A percentile compares a stretch with the other conserved stretches of the same genome.
These are phyloP conservation scores for Schizosaccharomyces versatilis DNA, from an alignment of 1,139 yeast species.

Conservation along the genomic window DNA sequence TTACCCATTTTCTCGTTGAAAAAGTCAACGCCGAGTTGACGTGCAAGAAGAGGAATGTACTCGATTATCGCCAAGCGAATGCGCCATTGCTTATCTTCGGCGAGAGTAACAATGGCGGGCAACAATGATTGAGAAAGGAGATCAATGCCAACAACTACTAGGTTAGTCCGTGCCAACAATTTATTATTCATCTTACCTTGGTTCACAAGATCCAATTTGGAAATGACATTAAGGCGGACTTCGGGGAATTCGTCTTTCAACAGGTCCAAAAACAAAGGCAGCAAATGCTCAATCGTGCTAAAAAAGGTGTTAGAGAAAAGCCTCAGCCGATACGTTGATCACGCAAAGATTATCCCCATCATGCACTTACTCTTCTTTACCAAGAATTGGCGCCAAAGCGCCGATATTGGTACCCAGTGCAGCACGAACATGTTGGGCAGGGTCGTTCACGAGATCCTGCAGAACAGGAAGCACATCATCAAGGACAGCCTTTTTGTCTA, in stretches of 20 bases:
- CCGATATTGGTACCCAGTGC: slow-evolving; percentile 79
- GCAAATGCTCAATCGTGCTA: slow-evolving; percentile 47
- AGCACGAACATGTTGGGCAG: slow-evolving; percentile 79
- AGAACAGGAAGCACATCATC: slow-evolving; percentile 64
- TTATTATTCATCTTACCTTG: slow-evolving; percentile 20
- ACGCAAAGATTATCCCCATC: not conserved
- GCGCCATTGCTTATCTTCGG: slow-evolving; percentile 94
- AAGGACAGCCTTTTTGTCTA: slow-evolving; percentile 30
- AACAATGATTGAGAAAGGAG: slow-evolving; percentile 63
- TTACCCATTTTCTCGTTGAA: slow-evolving; percentile 81
- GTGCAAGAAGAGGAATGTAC: slow-evolving; percentile 87
- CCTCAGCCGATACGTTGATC: not conserved
- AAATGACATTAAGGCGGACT: slow-evolving; percentile 80
- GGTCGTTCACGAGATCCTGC: slow-evolving; percentile 66
- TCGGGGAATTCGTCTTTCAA: slow-evolving; percentile 92
- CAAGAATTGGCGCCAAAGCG: slow-evolving; percentile 65
- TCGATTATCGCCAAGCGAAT: slow-evolving; percentile 93
- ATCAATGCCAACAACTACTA: slow-evolving; percentile 62
- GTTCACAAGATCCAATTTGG: slow-evolving; percentile 74
- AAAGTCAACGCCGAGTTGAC: slow-evolving; percentile 79
- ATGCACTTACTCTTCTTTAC: slow-evolving; percentile 31
- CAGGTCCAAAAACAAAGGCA: slow-evolving; percentile 83
- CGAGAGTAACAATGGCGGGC: slow-evolving; percentile 90
- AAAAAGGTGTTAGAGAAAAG: slow-evolving; percentile 13
- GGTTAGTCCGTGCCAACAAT: not conserved